Conservation (phyloP, 2,329 filamentous ascomycete species). For the Xylariaceae sp. region DNA sequence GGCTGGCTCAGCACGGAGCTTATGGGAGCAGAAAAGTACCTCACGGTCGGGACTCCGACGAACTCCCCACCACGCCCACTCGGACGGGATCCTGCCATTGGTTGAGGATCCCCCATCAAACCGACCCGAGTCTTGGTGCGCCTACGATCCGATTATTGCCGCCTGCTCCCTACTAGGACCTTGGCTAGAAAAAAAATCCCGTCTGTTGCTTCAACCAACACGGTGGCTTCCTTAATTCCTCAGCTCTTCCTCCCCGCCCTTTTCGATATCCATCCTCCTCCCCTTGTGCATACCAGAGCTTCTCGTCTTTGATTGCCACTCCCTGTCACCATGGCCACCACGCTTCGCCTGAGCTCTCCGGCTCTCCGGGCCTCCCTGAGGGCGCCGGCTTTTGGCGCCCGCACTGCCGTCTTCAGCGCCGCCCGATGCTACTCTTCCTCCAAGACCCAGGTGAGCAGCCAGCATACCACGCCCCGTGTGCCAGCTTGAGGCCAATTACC, state of each 20-base stretch:
- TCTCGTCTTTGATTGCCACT: too few relatives aligned
- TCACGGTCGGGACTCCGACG: too few relatives aligned
- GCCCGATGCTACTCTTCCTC: conserved; percentile 79
- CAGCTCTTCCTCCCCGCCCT: neutral
- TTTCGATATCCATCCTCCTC: too few relatives aligned
- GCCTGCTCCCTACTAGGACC: too few relatives aligned
- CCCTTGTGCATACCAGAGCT: too few relatives aligned
- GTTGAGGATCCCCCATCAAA: neutral
- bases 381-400: conserved; percentile 59
- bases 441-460: conserved; percentile 68
- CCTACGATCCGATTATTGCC: too few relatives aligned
- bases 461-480: conserved; percentile 14
- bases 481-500: conserved; percentile 3
- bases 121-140: too few relatives aligned
- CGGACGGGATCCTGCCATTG: neutral
- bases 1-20: too few relatives aligned
- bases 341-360: conserved; percentile 72
- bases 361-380: conserved; percentile 71
- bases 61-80: too few relatives aligned
- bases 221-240: neutral
- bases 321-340: conserved; percentile 63
- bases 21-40: too few relatives aligned
- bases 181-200: neutral
- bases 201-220: too few relatives aligned
- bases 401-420: conserved; percentile 69